Percentiles rank a stretch among this genome's conserved stretches.
Conservation (phyloP, 768 basidiomycete species). For the Serendipita sp. region DNA sequence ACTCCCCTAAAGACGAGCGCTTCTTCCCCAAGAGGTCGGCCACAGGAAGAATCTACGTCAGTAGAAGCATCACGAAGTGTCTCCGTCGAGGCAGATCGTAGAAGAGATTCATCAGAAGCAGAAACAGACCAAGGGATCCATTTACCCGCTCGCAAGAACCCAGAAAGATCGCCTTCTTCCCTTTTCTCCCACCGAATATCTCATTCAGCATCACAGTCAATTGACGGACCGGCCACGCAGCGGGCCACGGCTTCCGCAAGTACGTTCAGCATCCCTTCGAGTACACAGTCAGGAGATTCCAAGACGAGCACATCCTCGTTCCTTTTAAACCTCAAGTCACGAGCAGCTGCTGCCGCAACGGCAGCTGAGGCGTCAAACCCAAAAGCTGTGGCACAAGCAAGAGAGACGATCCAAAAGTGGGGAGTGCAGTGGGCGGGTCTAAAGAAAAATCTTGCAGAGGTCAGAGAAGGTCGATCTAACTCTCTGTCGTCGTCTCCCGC, state of each 20-base stretch:
- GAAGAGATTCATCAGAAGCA: not conserved
- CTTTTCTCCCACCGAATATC: not conserved
- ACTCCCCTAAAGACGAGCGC: not conserved
- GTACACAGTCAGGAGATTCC: constrained; percentile 19
- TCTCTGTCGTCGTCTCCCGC: not conserved
- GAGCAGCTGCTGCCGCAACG: constrained; percentile 43
- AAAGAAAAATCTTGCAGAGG: constrained; percentile 37
- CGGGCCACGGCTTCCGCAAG: constrained; percentile 21
- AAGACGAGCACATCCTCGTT: constrained; percentile 43
- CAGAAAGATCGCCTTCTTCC: not conserved
- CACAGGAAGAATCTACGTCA: not conserved
- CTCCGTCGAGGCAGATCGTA: not conserved
- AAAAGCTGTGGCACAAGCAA: constrained; percentile 70
- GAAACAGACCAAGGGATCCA: not conserved
- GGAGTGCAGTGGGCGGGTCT: constrained; percentile 55
- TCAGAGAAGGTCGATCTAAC: not conserved
- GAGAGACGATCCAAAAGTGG: constrained; percentile 87
- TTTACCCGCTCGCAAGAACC: not conserved
- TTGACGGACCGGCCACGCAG: not conserved
- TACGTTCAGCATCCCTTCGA: constrained; percentile 14
- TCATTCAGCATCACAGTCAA: not conserved
- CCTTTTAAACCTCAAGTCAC: constrained; percentile 62
- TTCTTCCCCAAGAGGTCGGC: not conserved
- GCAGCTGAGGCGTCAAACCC: constrained; percentile 3
- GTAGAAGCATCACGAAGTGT: not conserved